Evolutionary conservation across 495 filamentous ascomycete species (phyloP).

Genomic region (Xanthoparmelia taractica): DNA sequence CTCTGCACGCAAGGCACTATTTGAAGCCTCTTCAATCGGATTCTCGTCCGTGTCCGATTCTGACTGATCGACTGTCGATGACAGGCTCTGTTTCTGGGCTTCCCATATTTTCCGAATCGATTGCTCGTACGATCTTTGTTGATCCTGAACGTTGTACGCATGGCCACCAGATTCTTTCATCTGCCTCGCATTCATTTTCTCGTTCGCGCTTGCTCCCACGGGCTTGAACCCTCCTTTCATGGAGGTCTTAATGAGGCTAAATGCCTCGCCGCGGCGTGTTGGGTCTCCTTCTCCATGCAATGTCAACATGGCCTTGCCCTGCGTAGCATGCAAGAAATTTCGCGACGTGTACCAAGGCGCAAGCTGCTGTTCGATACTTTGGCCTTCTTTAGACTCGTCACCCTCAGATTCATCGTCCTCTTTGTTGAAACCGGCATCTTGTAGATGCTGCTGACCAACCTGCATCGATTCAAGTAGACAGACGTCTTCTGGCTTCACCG

Average conservation of each 20-base stretch:
- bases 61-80: slow-evolving; percentile 53
- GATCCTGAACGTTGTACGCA: slow-evolving; percentile 90
- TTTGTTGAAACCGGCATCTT: slow-evolving; percentile 74
- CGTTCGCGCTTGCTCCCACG: slow-evolving; percentile 75
- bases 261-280: slow-evolving; percentile 85
- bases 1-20: slow-evolving; percentile 36
- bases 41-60: slow-evolving; percentile 64
- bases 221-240: slow-evolving; percentile 99
- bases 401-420: slow-evolving; percentile 66
- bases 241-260: slow-evolving; percentile 90
- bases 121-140: slow-evolving; percentile 81
- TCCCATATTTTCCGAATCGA: slow-evolving; percentile 87
- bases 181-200: slow-evolving; percentile 74
- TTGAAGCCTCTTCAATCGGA: slow-evolving; percentile 47
- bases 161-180: slow-evolving; percentile 88
- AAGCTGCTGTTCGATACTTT: slow-evolving; percentile 78
- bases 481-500: slow-evolving; percentile 92
- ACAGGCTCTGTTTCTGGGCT: slow-evolving; percentile 70
- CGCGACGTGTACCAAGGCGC: slow-evolving; percentile 93
- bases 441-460: slow-evolving; percentile 74
- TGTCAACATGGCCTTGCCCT: slow-evolving; percentile 93
- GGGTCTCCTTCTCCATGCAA: slow-evolving; percentile 93
- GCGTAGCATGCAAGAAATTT: slow-evolving; percentile 87
- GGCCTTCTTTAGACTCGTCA: slow-evolving; percentile 55
- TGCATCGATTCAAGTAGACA: slow-evolving; percentile 96